A percentile compares a stretch with the other conserved stretches of the same genome.
phyloP scores from a whole-genome alignment of 495 filamentous ascomycete species.

The Aspergillus indologenus region DNA sequence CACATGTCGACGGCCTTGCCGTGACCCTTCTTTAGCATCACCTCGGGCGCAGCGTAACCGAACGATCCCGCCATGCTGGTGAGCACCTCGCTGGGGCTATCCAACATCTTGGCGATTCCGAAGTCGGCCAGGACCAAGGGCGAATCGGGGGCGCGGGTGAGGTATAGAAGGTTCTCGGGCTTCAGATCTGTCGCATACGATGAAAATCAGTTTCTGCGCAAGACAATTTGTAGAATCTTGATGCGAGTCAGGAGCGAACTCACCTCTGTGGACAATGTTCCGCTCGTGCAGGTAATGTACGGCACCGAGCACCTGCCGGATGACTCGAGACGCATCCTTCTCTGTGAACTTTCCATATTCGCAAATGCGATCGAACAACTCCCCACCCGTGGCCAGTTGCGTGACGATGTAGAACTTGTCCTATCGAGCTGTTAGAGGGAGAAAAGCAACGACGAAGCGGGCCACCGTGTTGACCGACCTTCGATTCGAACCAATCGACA shows the following conservation, averaged over 20 bases:
- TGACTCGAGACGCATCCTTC: conserved; percentile 95
- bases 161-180: conserved; percentile 95
- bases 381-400: conserved; percentile 91
- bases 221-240: neutral
- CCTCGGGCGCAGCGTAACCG: conserved; percentile 95
- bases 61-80: conserved; percentile 99
- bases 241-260: conserved; percentile 13
- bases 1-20: conserved; percentile 99
- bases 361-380: conserved; percentile 97
- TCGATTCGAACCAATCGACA: conserved; percentile 98
- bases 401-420: conserved; percentile 99
- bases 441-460: neutral
- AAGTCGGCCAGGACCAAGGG: conserved; percentile 94
- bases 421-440: conserved; percentile 40
- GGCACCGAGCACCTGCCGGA: conserved; percentile 90
- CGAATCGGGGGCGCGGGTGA: conserved; percentile 71
- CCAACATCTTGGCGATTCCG: conserved; percentile 98
- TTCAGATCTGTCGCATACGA: conserved; percentile 70
- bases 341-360: conserved; percentile 98
- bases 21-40: conserved; percentile 97
- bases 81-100: conserved; percentile 81
- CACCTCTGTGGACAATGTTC: conserved; percentile 95
- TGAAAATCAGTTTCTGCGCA: neutral
- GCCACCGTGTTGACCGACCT: conserved; percentile 34
- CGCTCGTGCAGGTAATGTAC: conserved; percentile 93